A percentile compares a stretch with the other conserved stretches of the same genome.
Evolutionary conservation across 1,139 yeast genomes (phyloP).

Genomic region (Yamadazyma atlantica): DNA sequence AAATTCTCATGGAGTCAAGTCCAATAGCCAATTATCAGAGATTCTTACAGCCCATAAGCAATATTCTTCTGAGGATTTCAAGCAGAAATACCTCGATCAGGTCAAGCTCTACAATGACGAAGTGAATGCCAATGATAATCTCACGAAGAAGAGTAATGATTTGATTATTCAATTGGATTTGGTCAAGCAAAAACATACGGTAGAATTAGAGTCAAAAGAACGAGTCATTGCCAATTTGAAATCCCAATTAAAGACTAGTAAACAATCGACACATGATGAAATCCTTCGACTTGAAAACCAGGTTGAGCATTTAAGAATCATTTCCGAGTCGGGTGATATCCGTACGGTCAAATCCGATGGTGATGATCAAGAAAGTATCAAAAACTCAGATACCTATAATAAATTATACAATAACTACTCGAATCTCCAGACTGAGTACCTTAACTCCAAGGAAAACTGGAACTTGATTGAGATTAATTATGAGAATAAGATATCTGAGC

Average conservation of each 20-base stretch:
- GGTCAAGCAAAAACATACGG: constrained; percentile 36
- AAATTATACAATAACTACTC: constrained; percentile 41
- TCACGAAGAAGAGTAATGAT: constrained; percentile 37
- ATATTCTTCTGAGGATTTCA: constrained; percentile 13
- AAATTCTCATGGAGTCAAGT: constrained; percentile 25
- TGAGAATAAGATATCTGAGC: constrained; percentile 43
- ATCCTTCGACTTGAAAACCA: constrained; percentile 49
- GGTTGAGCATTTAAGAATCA: constrained; percentile 29
- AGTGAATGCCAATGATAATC: constrained; percentile 30
- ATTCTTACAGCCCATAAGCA: constrained; percentile 17
- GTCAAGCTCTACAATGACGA: constrained; percentile 26
- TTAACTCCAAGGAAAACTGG: constrained; percentile 69
- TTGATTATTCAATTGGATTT: constrained; percentile 40
- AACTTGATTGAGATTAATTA: constrained; percentile 57
- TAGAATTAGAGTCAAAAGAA: constrained; percentile 34
- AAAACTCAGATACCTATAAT: constrained; percentile 12
- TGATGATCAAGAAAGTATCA: constrained; percentile 29
- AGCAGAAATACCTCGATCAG: constrained; percentile 22
- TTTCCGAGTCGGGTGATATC: background rate
- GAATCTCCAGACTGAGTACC: constrained; percentile 62
- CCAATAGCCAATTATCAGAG: constrained; percentile 26
- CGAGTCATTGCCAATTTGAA: constrained; percentile 25
- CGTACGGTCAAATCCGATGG: constrained; percentile 5
- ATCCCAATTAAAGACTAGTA: constrained; percentile 22
- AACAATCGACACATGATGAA: constrained; percentile 35